These are phyloP conservation scores for Strigomonas culicis DNA, from an alignment of 208 protist genomes.

Conservation along the genomic window DNA sequence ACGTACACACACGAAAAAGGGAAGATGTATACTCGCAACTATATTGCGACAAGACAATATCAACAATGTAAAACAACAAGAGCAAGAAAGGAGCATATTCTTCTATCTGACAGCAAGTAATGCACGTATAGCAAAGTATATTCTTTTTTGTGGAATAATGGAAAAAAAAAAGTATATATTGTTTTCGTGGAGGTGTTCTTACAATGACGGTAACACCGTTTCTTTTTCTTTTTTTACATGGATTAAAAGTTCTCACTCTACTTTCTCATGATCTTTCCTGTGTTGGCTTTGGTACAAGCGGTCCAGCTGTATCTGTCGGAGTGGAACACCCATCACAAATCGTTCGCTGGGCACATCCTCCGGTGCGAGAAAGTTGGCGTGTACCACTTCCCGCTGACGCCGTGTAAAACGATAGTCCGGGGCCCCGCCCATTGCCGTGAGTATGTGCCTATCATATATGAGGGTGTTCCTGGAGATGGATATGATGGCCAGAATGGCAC, in stretches of 20 bases:
- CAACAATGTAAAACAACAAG: no score
- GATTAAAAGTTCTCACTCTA: not conserved
- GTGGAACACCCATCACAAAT: conserved; percentile 14
- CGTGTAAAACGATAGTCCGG: conserved; percentile 7
- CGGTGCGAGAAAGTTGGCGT: not conserved
- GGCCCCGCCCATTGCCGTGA: conserved; percentile 10
- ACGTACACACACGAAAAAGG: no score
- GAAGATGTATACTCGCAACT: not conserved
- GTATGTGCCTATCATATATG: conserved; percentile 7
- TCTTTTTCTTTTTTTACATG: conserved; percentile 7
- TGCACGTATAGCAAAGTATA: no score
- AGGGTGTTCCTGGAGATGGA: not conserved
- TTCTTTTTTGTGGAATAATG: no score
- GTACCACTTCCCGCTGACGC: conserved; percentile 12
- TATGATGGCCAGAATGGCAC: conserved; percentile 8
- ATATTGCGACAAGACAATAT: no score
- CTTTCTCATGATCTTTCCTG: conserved; percentile 11
- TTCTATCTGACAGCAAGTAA: no score
- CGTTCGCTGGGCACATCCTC: not conserved
- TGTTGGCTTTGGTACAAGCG: conserved; percentile 19
- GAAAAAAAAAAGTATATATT: no score
- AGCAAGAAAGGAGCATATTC: no score
- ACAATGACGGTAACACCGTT: no score
- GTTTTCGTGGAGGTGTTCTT: no score
- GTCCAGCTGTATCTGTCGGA: conserved; percentile 20